A percentile compares a stretch with the other conserved stretches of the same genome.
Conservation (phyloP, 352 stramenopile species). For the Pythium rhizo-oryzae region DNA sequence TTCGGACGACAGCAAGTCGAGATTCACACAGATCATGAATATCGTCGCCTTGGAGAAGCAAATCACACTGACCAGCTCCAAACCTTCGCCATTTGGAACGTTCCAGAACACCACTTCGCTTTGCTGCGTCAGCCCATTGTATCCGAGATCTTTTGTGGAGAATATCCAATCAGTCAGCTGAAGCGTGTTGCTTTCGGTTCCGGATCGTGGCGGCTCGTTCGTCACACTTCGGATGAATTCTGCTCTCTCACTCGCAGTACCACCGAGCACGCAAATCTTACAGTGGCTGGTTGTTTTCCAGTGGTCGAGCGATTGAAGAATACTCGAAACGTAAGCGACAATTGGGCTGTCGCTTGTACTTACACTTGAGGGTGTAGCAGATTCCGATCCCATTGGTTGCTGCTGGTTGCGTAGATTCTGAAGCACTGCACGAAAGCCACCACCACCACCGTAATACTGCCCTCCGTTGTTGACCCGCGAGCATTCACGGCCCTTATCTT, state of each 20-base stretch:
- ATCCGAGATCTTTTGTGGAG: background rate
- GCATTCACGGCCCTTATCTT: no score
- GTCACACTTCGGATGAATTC: background rate
- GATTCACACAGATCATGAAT: background rate
- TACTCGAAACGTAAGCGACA: no score
- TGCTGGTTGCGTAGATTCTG: no score
- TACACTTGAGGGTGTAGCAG: no score
- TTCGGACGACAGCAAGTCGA: background rate
- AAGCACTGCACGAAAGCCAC: no score
- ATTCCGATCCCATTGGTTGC: no score
- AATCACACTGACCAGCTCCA: background rate
- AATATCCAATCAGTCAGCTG: background rate
- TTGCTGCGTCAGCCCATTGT: background rate
- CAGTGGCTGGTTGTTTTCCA: no score
- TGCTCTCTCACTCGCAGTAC: background rate
- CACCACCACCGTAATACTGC: no score
- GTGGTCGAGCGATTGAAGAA: no score
- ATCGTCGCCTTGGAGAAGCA: background rate
- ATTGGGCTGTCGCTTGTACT: no score
- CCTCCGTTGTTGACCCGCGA: no score
- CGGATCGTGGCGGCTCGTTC: background rate
- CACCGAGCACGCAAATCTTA: background rate
- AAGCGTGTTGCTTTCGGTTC: background rate
- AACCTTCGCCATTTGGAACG: background rate
- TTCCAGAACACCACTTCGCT: conserved; percentile 7